A percentile compares a stretch with the other conserved stretches of the same genome.
Evolutionary conservation across 257 asterid genomes (phyloP).

Genomic region (Ilex aquifolium): DNA sequence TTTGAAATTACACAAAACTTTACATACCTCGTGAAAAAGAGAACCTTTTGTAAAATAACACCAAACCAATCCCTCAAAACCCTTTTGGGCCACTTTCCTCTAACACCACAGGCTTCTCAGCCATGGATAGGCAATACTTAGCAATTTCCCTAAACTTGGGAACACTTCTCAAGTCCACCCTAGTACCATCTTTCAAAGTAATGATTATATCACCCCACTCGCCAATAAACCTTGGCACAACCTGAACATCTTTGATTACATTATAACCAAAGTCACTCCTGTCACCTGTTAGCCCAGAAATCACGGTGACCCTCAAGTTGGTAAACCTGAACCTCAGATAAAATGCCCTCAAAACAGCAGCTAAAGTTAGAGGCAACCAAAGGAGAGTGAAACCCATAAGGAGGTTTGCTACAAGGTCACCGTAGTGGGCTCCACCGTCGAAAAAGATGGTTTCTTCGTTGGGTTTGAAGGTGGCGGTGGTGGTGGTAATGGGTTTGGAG

Average conservation of each 20-base stretch:
- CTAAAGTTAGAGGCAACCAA: constrained; percentile 84
- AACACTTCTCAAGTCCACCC: constrained; percentile 89
- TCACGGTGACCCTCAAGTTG: constrained; percentile 72
- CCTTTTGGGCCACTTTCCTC: constrained; percentile 59
- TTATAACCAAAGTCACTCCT: constrained; percentile 77
- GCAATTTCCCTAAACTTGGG: constrained; percentile 97
- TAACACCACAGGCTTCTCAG: constrained; percentile 40
- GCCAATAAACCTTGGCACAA: constrained; percentile 89
- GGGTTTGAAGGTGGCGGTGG: constrained; percentile 29
- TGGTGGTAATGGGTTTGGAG: constrained; percentile 43
- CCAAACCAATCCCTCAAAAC: constrained; percentile 28
- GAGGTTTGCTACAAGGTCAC: constrained; percentile 87
- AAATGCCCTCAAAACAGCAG: constrained; percentile 80
- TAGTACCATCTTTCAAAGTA: constrained; percentile 77
- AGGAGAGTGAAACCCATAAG: constrained; percentile 85
- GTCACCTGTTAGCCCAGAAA: constrained; percentile 89
- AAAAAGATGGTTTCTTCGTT: constrained; percentile 65
- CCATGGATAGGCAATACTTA: constrained; percentile 71
- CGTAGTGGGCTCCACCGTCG: constrained; percentile 98
- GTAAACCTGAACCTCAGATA: constrained; percentile 80
- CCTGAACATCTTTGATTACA: constrained; percentile 84
- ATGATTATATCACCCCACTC: constrained; percentile 96
- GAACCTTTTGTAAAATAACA: no score
- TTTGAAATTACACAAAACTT: no score
- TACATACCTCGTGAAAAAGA: no score